Evolutionary conservation across 805 yeast species (phyloP).

Genomic region (Ogataea pilisensis): DNA sequence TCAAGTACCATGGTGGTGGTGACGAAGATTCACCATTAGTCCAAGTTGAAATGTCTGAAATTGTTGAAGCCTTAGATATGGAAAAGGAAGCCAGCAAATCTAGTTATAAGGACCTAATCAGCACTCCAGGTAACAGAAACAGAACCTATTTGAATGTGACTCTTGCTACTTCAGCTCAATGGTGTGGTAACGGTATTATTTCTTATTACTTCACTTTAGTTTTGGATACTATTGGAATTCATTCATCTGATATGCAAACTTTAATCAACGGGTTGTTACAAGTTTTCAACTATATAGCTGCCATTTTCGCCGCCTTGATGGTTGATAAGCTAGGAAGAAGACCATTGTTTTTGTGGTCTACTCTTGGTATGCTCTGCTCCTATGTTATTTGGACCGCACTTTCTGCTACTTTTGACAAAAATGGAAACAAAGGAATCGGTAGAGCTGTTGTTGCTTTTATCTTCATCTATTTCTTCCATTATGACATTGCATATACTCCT

Average conservation of each 20-base stretch:
- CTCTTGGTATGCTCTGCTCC: constrained; percentile 34
- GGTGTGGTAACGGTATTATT: constrained; percentile 45
- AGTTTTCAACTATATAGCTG: constrained; percentile 40
- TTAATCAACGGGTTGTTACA: constrained; percentile 48
- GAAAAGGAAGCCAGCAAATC: constrained; percentile 31
- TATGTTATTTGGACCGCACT: constrained; percentile 43
- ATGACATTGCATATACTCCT: constrained; percentile 44
- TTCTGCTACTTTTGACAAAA: constrained; percentile 35
- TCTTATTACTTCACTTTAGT: constrained; percentile 44
- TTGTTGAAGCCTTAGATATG: constrained; percentile 34
- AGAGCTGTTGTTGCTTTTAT: constrained; percentile 20
- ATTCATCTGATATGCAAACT: constrained; percentile 41
- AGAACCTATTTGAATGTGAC: constrained; percentile 32
- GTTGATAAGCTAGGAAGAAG: constrained; percentile 36
- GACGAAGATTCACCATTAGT: constrained; percentile 29
- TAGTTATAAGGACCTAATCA: constrained; percentile 35
- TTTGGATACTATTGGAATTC: constrained; percentile 50
- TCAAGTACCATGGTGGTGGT: constrained; percentile 35
- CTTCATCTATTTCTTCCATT: constrained; percentile 33
- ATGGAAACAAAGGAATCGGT: constrained; percentile 19
- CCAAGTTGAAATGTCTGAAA: constrained; percentile 35
- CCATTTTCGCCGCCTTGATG: constrained; percentile 28
- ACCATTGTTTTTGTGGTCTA: constrained; percentile 32
- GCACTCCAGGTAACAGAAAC: constrained; percentile 34
- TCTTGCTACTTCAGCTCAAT: constrained; percentile 34